These are phyloP conservation scores for Amesomyces nigricolor DNA, from an alignment of 2,329 filamentous ascomycete genomes.

Conservation along the genomic window DNA sequence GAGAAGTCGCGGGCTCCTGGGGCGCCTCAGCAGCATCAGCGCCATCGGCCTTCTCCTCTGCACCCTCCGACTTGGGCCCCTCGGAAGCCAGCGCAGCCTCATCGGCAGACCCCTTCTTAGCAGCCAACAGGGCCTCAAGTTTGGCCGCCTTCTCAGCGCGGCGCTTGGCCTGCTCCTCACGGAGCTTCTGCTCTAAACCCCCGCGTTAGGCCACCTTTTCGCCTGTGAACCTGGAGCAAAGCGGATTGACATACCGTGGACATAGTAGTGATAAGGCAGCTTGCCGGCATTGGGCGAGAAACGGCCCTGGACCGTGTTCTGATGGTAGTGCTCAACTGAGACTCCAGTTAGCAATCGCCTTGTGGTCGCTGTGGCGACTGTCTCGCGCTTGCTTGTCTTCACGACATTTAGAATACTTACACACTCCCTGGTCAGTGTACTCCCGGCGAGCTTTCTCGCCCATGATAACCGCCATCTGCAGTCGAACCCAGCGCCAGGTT, in stretches of 20 bases:
- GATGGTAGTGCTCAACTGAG: constrained; percentile 33
- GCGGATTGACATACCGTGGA: background rate
- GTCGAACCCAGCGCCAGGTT: constrained; percentile 22
- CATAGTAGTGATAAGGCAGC: constrained; percentile 1
- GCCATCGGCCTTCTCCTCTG: background rate
- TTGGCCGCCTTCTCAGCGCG: too few relatives aligned
- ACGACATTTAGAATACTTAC: constrained; percentile 23
- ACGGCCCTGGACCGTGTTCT: constrained; percentile 25
- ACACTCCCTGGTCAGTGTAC: constrained; percentile 29
- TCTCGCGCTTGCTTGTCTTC: too few relatives aligned
- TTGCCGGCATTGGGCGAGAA: constrained; percentile 24
- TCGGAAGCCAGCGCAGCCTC: background rate
- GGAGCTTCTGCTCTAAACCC: background rate
- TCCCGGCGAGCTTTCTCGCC: constrained; percentile 21
- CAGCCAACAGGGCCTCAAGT: too few relatives aligned
- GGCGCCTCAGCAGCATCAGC: too few relatives aligned
- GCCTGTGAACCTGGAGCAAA: background rate
- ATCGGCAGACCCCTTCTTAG: background rate
- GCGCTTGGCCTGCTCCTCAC: background rate
- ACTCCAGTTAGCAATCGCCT: background rate
- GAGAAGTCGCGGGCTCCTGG: too few relatives aligned
- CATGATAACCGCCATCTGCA: constrained; percentile 23
- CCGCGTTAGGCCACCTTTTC: background rate
- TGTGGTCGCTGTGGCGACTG: too few relatives aligned
- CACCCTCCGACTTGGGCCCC: background rate